Evolutionary conservation across 805 yeast species (phyloP), one percentile per base, ranked within the genome.

Genomic region (Ogataea glucozyma): DNA sequence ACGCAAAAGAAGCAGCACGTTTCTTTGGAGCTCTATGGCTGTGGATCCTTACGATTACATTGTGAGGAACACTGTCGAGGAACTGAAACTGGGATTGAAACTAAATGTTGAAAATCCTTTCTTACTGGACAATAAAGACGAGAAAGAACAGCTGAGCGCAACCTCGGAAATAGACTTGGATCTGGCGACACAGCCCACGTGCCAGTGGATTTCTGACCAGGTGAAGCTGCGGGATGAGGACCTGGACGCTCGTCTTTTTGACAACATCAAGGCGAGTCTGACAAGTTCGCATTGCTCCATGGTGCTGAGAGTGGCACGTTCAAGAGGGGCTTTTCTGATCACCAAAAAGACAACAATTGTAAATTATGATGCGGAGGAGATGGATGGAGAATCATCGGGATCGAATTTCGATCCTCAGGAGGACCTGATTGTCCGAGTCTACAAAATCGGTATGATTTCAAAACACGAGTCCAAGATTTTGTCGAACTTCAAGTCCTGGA

Each of bases 11-110:
- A 61, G 65, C 38, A 54, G 61, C 26, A 53, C 66, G 2, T 59
- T 64, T 37, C 44, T 62, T 14, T 62, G 65, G 66, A 51, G 34
- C 17, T 29, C 57, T 2, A 10, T 48, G 4, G 39, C 51, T 1
- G 26, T 59, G 10, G 75, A 71, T 45, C 70, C 73, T 16, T 67
- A 70, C 50, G 61, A 59, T 27, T 60, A 58, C 47, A 66, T 74
- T 30, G 43, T 54, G 0, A 58, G 61, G 3, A 56, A 60, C 26
- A 61, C 49, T 9, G 12, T 60, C 0, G 39, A 49, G 9, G 36
- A 42, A 0, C 39, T 70, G 36, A 59, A 54, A 11, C 33, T 65
- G 11, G 47, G 41, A 6, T 6, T 54, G 1, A 27, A 24, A 2
- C 46, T 52, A 30, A 36, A 34, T 16, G 39, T 43, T 11, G 31